A percentile compares a stretch with the other conserved stretches of the same genome.
Evolutionary conservation across 306 rosid species (phyloP).

Genomic region (Crataegus laevigata): DNA sequence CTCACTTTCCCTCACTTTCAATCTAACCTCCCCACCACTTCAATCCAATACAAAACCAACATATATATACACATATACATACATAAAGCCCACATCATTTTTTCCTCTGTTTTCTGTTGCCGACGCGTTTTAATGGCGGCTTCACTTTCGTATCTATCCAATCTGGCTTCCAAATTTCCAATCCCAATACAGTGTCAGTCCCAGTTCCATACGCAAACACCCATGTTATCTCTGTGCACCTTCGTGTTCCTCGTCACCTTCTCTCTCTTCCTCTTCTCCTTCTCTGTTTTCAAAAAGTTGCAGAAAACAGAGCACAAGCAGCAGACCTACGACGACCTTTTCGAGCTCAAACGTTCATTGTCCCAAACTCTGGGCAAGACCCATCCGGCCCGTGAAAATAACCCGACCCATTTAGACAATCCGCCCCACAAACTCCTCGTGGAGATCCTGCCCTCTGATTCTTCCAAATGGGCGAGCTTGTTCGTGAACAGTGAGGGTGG

Average conservation of each 20-base stretch:
- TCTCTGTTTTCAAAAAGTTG: slow-evolving; percentile 27
- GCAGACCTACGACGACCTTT: slow-evolving; percentile 19
- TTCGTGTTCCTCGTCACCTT: slow-evolving; percentile 27
- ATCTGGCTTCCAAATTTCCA: slow-evolving; percentile 18
- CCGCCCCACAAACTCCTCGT: slow-evolving; percentile 37
- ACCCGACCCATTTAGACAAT: slow-evolving; percentile 29
- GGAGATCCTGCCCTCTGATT: slow-evolving; percentile 41
- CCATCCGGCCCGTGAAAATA: not conserved
- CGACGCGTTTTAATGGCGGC: slow-evolving; percentile 54
- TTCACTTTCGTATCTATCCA: slow-evolving; percentile 11
- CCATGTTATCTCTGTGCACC: slow-evolving; percentile 28
- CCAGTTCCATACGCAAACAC: slow-evolving; percentile 17
- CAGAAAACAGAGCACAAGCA: slow-evolving; percentile 13
- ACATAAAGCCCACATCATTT: not conserved
- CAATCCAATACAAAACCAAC: not conserved
- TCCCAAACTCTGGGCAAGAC: slow-evolving; percentile 2
- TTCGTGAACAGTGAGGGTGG: slow-evolving; percentile 13
- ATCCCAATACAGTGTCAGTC: not conserved
- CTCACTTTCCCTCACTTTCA: not conserved
- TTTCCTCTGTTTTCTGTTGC: not conserved
- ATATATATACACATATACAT: not conserved
- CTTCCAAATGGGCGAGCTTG: slow-evolving; percentile 45
- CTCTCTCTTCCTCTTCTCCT: slow-evolving; percentile 20
- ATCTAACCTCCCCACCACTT: not conserved
- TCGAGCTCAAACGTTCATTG: slow-evolving; percentile 8